Conservation (phyloP, 73 alveolate genomes). For the Paramecium octaurelia region DNA sequence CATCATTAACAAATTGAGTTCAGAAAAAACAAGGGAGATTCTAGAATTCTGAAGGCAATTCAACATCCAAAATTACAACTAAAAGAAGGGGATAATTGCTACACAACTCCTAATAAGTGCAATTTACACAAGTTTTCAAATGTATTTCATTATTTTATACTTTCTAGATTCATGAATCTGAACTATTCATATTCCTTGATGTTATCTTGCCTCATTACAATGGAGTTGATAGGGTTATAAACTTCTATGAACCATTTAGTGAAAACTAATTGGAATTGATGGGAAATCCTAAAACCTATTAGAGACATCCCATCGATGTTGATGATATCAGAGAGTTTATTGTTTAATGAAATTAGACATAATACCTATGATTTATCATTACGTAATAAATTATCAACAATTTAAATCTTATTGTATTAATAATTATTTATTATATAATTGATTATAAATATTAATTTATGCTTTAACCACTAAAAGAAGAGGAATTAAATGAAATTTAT, state of each 20-base stretch:
- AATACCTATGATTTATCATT: background rate
- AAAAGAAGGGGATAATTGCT: slow-evolving; percentile 30
- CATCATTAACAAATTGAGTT: background rate
- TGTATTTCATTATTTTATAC: background rate
- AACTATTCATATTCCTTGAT: slow-evolving; percentile 15
- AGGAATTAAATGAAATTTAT: slow-evolving; percentile 86
- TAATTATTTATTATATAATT: background rate
- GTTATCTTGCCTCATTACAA: slow-evolving; percentile 40
- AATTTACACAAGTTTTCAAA: slow-evolving; percentile 23
- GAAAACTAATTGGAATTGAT: background rate
- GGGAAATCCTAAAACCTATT: slow-evolving; percentile 1
- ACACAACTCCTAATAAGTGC: slow-evolving; percentile 35
- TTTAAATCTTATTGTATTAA: background rate
- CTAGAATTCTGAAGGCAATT: background rate
- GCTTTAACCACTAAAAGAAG: slow-evolving; percentile 67
- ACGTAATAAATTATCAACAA: background rate
- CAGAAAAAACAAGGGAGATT: background rate
- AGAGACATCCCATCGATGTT: slow-evolving; percentile 18
- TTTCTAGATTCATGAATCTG: background rate
- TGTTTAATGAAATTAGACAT: slow-evolving; percentile 9
- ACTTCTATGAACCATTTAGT: slow-evolving; percentile 27
- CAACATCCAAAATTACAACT: background rate
- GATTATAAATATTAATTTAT: background rate
- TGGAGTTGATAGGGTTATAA: slow-evolving; percentile 28
- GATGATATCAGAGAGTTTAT: slow-evolving; percentile 26